Evolutionary conservation across 345 rosid genomes (phyloP).

Genomic region (Eucalyptus melliodora): DNA sequence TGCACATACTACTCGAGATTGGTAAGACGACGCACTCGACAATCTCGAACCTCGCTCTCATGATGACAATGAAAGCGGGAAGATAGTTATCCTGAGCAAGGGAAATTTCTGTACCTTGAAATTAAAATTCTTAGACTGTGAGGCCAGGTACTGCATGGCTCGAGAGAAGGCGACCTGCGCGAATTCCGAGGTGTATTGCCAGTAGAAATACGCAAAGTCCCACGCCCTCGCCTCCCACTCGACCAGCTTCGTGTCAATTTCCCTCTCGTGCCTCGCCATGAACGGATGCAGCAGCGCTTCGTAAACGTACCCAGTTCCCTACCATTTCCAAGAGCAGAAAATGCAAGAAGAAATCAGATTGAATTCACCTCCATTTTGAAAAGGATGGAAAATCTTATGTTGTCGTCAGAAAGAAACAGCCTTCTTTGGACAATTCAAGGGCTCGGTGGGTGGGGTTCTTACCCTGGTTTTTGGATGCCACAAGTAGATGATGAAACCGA

Average conservation of each 20-base stretch:
- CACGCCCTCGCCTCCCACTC: conserved; percentile 59
- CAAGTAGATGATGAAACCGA: conserved; percentile 58
- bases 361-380: neutral
- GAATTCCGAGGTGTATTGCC: conserved; percentile 40
- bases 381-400: too few species aligned
- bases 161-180: conserved; percentile 50
- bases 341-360: neutral
- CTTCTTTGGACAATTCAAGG: neutral
- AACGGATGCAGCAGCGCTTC: conserved; percentile 45
- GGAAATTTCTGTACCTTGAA: too few species aligned
- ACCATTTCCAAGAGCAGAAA: neutral
- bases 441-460: neutral
- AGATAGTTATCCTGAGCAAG: neutral
- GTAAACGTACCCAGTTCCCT: conserved; percentile 71
- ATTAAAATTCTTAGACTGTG: neutral
- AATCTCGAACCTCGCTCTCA: neutral
- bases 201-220: conserved; percentile 65
- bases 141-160: conserved; percentile 33
- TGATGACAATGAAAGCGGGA: neutral
- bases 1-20: neutral
- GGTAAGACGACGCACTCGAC: neutral
- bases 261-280: conserved; percentile 51
- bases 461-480: conserved; percentile 93
- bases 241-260: conserved; percentile 55
- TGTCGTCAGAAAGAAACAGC: neutral